phyloP scores from a whole-genome alignment of 2,329 filamentous ascomycete genomes.

The Periconia sp. region DNA sequence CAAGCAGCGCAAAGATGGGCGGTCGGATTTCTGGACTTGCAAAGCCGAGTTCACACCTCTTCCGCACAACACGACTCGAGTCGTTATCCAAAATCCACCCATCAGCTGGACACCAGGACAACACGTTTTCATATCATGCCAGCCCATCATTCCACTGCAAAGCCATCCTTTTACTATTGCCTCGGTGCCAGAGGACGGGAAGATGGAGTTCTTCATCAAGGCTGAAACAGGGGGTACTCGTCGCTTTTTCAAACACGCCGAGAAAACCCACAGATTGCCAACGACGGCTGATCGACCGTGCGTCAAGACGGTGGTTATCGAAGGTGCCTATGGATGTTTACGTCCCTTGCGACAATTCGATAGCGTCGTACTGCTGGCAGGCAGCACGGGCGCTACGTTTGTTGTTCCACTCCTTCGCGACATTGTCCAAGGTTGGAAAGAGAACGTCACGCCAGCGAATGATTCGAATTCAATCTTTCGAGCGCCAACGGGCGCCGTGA shows the following conservation, averaged over 20 bases:
- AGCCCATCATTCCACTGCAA: slow-evolving; percentile 59
- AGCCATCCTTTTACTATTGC: slow-evolving; percentile 67
- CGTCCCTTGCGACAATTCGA: slow-evolving; percentile 61
- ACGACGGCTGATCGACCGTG: slow-evolving; percentile 9
- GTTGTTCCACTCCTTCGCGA: slow-evolving; percentile 59
- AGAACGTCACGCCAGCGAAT: slow-evolving; percentile 20
- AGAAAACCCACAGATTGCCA: slow-evolving; percentile 38
- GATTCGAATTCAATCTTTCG: slow-evolving; percentile 17
- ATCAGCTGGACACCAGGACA: slow-evolving; percentile 64
- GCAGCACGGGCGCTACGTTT: slow-evolving; percentile 63
- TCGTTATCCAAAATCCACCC: slow-evolving; percentile 58
- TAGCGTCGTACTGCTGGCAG: slow-evolving; percentile 61
- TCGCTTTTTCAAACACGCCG: slow-evolving; percentile 54
- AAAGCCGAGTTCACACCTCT: slow-evolving; percentile 49
- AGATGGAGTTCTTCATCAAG: slow-evolving; percentile 60
- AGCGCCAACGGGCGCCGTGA: slow-evolving; percentile 39
- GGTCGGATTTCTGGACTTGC: slow-evolving; percentile 38
- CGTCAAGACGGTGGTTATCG: slow-evolving; percentile 50
- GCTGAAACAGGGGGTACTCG: slow-evolving; percentile 56
- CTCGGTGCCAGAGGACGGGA: slow-evolving; percentile 57
- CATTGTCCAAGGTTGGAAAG: slow-evolving; percentile 52
- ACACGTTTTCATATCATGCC: slow-evolving; percentile 63
- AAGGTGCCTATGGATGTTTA: slow-evolving; percentile 57
- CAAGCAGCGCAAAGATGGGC: slow-evolving; percentile 28
- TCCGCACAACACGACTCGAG: slow-evolving; percentile 57